Conservation (phyloP, 2,329 filamentous ascomycete species). For the Alternaria gansuensis region DNA sequence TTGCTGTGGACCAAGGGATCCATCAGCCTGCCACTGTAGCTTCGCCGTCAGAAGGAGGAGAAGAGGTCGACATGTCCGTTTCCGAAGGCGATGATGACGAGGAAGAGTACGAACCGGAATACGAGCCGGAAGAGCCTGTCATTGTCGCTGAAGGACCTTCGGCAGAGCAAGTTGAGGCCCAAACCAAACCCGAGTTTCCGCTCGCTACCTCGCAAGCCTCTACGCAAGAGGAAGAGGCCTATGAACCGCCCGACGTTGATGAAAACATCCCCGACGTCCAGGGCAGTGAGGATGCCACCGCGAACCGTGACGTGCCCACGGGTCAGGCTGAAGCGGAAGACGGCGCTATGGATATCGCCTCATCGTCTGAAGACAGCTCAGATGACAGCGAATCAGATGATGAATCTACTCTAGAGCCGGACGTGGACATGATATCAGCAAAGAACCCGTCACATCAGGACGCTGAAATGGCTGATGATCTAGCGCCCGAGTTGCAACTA, state of each 20-base stretch:
- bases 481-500: conserved; percentile 55
- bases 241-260: conserved; percentile 47
- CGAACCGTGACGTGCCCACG: neutral
- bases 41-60: conserved; percentile 45
- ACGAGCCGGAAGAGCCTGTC: conserved; percentile 43
- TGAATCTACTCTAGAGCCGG: conserved; percentile 29
- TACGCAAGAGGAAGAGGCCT: conserved; percentile 42
- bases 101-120: conserved; percentile 35
- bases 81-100: conserved; percentile 38
- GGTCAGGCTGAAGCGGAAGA: conserved; percentile 37
- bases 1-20: conserved; percentile 12
- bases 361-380: conserved; percentile 40
- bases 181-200: conserved; percentile 18
- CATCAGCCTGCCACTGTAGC: conserved; percentile 7
- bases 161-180: conserved; percentile 15
- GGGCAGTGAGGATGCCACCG: neutral
- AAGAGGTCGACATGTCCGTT: conserved; percentile 50
- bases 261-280: conserved; percentile 27
- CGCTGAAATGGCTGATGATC: conserved; percentile 47
- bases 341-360: conserved; percentile 49
- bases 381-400: conserved; percentile 35
- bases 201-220: conserved; percentile 25
- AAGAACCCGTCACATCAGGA: conserved; percentile 23
- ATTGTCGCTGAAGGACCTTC: conserved; percentile 9
- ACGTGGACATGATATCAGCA: conserved; percentile 20